Evolutionary conservation across 2,329 filamentous ascomycete genomes (phyloP), one percentile per base, ranked within the genome.

Genomic region (Sporothrix sp.): DNA sequence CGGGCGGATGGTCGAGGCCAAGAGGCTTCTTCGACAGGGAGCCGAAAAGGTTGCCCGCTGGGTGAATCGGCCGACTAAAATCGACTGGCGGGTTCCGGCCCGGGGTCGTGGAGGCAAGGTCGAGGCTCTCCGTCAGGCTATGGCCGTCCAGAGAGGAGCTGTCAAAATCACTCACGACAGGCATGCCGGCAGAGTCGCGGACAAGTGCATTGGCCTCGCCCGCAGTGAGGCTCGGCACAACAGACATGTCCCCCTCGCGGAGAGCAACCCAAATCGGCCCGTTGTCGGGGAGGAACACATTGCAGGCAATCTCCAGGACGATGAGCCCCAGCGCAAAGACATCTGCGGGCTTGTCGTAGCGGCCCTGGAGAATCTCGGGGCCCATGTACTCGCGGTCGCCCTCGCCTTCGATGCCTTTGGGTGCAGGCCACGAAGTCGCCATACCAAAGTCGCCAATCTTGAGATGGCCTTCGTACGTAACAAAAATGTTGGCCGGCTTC

Each of bases 341-440:
- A 66, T 98, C 93, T 32, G 89, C 86, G 33, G 91, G 86, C 65
- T 91, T 93, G 68, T 95, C 89, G 59, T 85, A 93, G 56, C 82
- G 79, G 37, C 90, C 91, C 62, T 81, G 80, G 18, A 98, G 79
- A 55, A 95, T 88, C 66, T 98, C 93, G 0, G 90, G 90, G 1
- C 87, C 91, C 63, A 98, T 91, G 64, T 98, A 98, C 64, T 95
- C 87, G 45, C 93, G 86, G 64, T 98, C 93, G 28, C 93, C 93
- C 69, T 98, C 93, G 37, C 87, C 85, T 58, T 96, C 89, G 54
- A 93, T 84, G 50, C 82, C 80, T 50, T 79, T 74, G 42, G 82
- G 77, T 14, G 84, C 86, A 13, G 89, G 87, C 81, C 86, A 91
- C 10, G 73, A 66, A 36, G 85, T 82, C 23, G 93, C 90, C 70